These are phyloP conservation scores for Tolypocladium sp. DNA, from an alignment of 2,329 filamentous ascomycete species.

Conservation along the genomic window DNA sequence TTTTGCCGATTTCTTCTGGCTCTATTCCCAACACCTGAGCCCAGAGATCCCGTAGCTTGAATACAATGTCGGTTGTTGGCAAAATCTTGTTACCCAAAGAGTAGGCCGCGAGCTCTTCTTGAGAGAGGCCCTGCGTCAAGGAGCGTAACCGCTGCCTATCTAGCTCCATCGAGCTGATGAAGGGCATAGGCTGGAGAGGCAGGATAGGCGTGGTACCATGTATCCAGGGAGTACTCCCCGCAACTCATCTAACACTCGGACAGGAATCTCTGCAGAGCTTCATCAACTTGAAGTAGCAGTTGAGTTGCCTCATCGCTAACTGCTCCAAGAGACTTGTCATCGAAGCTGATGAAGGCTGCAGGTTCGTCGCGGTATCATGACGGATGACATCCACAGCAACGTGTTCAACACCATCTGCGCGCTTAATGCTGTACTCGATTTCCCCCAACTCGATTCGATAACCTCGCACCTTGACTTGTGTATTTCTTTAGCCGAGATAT, in stretches of 20 bases:
- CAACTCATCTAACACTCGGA: neutral
- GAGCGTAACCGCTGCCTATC: neutral
- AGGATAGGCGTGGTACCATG: neutral
- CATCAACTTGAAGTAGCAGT: neutral
- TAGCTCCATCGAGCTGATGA: neutral
- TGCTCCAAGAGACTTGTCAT: neutral
- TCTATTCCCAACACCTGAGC: neutral
- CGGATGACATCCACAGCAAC: constrained; percentile 4
- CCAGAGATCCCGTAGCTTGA: neutral
- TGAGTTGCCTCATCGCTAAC: neutral
- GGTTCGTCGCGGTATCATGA: neutral
- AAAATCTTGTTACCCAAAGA: neutral
- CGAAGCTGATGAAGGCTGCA: neutral
- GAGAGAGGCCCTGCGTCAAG: neutral
- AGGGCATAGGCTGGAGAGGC: neutral
- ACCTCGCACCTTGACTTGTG: constrained; percentile 49
- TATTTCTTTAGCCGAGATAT: constrained; percentile 43
- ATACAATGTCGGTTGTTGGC: neutral
- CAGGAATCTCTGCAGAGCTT: neutral
- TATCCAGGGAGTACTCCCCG: neutral
- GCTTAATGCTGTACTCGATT: constrained; percentile 8
- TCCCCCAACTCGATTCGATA: constrained; percentile 39
- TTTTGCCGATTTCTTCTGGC: neutral
- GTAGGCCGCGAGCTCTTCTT: neutral
- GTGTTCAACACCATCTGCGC: neutral